phyloP scores from a whole-genome alignment of 768 basidiomycete species.

The Nidularia pulvinata region DNA sequence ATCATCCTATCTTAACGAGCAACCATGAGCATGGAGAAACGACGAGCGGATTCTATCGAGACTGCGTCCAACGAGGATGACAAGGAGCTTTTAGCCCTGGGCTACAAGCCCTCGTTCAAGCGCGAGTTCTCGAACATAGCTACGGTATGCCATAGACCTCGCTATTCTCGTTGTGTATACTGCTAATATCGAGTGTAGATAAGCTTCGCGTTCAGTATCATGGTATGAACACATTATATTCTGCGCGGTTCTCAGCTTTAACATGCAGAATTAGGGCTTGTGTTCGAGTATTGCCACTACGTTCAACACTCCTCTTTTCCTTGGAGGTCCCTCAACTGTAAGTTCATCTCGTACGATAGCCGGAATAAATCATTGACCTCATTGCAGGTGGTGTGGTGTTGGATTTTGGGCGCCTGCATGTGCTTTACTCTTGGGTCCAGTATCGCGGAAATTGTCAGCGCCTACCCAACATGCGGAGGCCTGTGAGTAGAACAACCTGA shows the following conservation, averaged over 20 bases:
- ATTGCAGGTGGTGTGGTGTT: slow-evolving; percentile 64
- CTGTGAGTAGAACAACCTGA: slow-evolving; percentile 38
- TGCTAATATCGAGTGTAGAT: slow-evolving; percentile 35
- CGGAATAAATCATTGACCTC: slow-evolving; percentile 1
- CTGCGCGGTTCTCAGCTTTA: neutral
- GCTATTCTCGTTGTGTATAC: neutral
- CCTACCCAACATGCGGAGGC: slow-evolving; percentile 75
- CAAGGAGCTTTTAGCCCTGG: slow-evolving; percentile 61
- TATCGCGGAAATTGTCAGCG: slow-evolving; percentile 78
- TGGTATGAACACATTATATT: slow-evolving; percentile 32
- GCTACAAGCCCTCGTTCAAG: slow-evolving; percentile 80
- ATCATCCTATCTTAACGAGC: neutral
- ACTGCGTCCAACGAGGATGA: slow-evolving; percentile 53
- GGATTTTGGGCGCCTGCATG: slow-evolving; percentile 72
- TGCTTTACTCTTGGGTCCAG: slow-evolving; percentile 74
- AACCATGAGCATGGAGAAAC: slow-evolving; percentile 5
- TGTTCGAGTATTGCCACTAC: slow-evolving; percentile 80
- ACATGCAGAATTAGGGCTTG: slow-evolving; percentile 42
- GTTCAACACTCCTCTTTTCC: slow-evolving; percentile 70
- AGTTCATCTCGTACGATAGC: slow-evolving; percentile 11
- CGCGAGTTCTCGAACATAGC: slow-evolving; percentile 84
- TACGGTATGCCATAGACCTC: slow-evolving; percentile 44
- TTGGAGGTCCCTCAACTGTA: slow-evolving; percentile 72
- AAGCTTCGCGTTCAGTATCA: slow-evolving; percentile 78
- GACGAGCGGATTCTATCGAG: slow-evolving; percentile 7